Base-by-base conservation (phyloP, 345 rosid genomes). In the Carallia brachiata region DNA sequence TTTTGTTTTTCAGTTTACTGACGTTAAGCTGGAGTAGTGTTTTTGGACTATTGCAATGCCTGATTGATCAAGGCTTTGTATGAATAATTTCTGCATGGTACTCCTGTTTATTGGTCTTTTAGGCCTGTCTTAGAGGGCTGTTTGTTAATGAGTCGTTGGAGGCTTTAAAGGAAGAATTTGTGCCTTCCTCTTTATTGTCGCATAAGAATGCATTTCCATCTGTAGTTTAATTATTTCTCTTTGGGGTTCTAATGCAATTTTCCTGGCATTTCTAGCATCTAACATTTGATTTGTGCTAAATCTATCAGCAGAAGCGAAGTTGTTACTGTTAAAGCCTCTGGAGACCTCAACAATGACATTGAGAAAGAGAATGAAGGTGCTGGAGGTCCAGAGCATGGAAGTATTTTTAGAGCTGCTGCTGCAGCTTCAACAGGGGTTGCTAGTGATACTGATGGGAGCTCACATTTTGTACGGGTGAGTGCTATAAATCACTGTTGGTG, bases 381-480 rank as follows among this genome's bases (percentile, higher is more conserved):
- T 47, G 65, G 66, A 65, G 85, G 74, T 73, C 83, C 67, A 37
- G 83, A 75, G 47, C 86, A 62, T 56, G 77, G 66, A 13, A 65
- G 79, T 66, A n/a, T 68, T 70, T 54, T 39, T 56, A 48, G 47
- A 76, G 81, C 78, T 77, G 75, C 77, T n/a, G 75, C 84, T 63
- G 74, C 82, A 61, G 75, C 73, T 31, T 61, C 84, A 50, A 83
- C 77, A 1, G 83, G 78, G 66, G 81, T 74, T 66, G 84, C 84
- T 52, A 82, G 85, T 58, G 86, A 87, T 70, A 87, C 86, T 72
- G 92, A 85, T 37, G 85, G 84, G 65, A 84, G 81, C 68, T 61
- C 70, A 34, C 80, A 83, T 72, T 62, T 81, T 48, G 83, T 75
- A 75, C 84, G 31, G 85, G 98, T 94, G 75, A 74, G 78, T 76